A percentile compares a stretch with the other conserved stretches of the same genome.
Evolutionary conservation across 768 basidiomycete genomes (phyloP).

Genomic region (Leccinum pellstonianum): DNA sequence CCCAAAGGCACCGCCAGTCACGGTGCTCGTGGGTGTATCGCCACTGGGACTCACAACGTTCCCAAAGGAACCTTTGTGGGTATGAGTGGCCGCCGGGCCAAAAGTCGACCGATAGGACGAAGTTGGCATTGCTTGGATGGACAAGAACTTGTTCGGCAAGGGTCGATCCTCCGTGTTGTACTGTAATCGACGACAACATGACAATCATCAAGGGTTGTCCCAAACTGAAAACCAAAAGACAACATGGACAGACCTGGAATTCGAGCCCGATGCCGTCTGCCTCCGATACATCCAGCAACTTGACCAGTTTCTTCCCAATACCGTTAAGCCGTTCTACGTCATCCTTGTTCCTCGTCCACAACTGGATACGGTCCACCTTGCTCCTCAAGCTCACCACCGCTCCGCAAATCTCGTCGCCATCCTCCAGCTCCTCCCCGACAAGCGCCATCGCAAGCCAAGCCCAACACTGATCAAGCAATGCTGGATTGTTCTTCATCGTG

Average conservation of each 20-base stretch:
- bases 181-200: constrained; percentile 34
- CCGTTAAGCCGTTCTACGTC: constrained; percentile 83
- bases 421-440: constrained; percentile 65
- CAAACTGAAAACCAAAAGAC: constrained; percentile 17
- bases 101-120: constrained; percentile 70
- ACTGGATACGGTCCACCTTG: constrained; percentile 87
- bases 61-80: constrained; percentile 23
- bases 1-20: constrained; percentile 45
- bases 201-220: not conserved
- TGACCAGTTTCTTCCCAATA: constrained; percentile 81
- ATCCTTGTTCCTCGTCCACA: constrained; percentile 87
- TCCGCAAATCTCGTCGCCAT: constrained; percentile 73
- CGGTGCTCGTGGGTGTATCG: constrained; percentile 23
- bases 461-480: constrained; percentile 85
- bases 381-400: constrained; percentile 85
- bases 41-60: constrained; percentile 22
- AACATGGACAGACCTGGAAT: constrained; percentile 70
- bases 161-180: constrained; percentile 89
- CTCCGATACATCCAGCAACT: constrained; percentile 80
- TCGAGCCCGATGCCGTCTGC: constrained; percentile 83
- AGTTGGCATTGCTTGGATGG: constrained; percentile 68
- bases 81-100: constrained; percentile 34
- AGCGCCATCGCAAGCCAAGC: constrained; percentile 88
- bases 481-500: constrained; percentile 84
- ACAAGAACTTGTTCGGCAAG: constrained; percentile 75